A percentile compares a stretch with the other conserved stretches of the same genome.
Conservation (phyloP, 1,284 basidiomycete species). For the Phlebopus sp. region DNA sequence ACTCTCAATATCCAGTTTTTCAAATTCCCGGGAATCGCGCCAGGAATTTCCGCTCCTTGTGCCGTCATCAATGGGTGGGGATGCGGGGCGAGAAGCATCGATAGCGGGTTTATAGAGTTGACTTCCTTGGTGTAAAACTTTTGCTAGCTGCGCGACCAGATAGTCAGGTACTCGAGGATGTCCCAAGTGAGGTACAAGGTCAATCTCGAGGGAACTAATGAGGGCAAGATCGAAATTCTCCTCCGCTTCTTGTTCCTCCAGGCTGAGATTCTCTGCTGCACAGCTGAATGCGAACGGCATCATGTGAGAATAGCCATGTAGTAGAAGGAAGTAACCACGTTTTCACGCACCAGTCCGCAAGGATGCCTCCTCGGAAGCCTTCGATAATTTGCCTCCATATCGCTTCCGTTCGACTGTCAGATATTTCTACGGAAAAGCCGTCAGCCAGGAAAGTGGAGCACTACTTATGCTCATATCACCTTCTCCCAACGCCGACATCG, state of each 20-base stretch:
- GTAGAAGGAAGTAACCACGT: neutral
- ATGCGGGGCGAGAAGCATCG: slow-evolving; percentile 11
- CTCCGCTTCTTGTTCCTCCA: slow-evolving; percentile 72
- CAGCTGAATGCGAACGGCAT: slow-evolving; percentile 38
- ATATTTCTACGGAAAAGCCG: slow-evolving; percentile 43
- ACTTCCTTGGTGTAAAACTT: slow-evolving; percentile 75
- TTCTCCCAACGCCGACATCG: slow-evolving; percentile 46
- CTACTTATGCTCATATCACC: slow-evolving; percentile 33
- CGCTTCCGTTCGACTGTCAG: slow-evolving; percentile 61
- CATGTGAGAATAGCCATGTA: neutral
- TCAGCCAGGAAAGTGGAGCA: neutral
- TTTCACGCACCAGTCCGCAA: slow-evolving; percentile 75
- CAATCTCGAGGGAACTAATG: slow-evolving; percentile 75
- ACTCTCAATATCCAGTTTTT: slow-evolving; percentile 38
- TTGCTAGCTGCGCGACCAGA: slow-evolving; percentile 68
- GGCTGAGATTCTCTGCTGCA: slow-evolving; percentile 49
- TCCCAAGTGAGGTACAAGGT: slow-evolving; percentile 77
- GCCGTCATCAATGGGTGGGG: slow-evolving; percentile 11
- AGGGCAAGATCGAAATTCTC: slow-evolving; percentile 87
- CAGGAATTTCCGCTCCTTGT: slow-evolving; percentile 9
- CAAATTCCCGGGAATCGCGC: slow-evolving; percentile 27
- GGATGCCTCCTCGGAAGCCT: slow-evolving; percentile 75
- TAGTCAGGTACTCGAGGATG: slow-evolving; percentile 68
- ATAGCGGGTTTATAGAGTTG: slow-evolving; percentile 53
- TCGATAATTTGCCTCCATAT: slow-evolving; percentile 89